Conservation (phyloP, 768 basidiomycete species). For the Stropharia rugosoannulata region DNA sequence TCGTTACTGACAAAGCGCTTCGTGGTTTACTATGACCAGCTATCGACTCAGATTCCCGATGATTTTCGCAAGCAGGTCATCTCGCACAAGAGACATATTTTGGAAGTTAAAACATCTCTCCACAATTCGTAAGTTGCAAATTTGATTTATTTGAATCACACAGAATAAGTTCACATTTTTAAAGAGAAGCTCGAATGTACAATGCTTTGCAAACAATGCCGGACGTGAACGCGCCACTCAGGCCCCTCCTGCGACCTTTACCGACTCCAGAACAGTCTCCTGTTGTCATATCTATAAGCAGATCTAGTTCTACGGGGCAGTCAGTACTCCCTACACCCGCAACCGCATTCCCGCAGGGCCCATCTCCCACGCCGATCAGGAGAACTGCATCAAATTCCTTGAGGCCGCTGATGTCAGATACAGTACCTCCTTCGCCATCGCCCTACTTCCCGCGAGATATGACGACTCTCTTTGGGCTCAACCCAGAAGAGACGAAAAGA, state of each 20-base stretch:
- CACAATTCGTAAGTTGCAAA: slow-evolving; percentile 44
- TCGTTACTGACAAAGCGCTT: too few species aligned
- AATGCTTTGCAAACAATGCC: slow-evolving; percentile 25
- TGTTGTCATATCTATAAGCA: slow-evolving; percentile 21
- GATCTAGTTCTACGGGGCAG: slow-evolving; percentile 22
- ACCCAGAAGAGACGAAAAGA: slow-evolving; percentile 35
- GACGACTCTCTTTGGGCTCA: slow-evolving; percentile 41
- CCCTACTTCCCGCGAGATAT: slow-evolving; percentile 48
- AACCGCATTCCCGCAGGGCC: slow-evolving; percentile 26
- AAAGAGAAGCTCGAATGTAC: slow-evolving; percentile 47
- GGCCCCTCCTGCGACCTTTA: slow-evolving; percentile 50
- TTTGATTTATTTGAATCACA: not conserved
- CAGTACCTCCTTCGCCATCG: slow-evolving; percentile 36
- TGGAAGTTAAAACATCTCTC: slow-evolving; percentile 41
- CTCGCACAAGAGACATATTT: slow-evolving; percentile 40
- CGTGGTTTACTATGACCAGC: slow-evolving; percentile 24
- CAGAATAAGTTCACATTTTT: not conserved
- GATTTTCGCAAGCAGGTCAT: slow-evolving; percentile 37
- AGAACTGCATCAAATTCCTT: slow-evolving; percentile 18
- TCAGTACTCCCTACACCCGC: slow-evolving; percentile 25
- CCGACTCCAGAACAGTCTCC: slow-evolving; percentile 49
- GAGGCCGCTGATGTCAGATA: slow-evolving; percentile 19
- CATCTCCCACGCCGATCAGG: slow-evolving; percentile 29
- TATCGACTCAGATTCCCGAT: slow-evolving; percentile 40
- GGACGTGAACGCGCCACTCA: slow-evolving; percentile 39